Evolutionary conservation across 805 yeast genomes (phyloP), one percentile per base, ranked within the genome.

Genomic region (Scheffersomyces amazonensis): DNA sequence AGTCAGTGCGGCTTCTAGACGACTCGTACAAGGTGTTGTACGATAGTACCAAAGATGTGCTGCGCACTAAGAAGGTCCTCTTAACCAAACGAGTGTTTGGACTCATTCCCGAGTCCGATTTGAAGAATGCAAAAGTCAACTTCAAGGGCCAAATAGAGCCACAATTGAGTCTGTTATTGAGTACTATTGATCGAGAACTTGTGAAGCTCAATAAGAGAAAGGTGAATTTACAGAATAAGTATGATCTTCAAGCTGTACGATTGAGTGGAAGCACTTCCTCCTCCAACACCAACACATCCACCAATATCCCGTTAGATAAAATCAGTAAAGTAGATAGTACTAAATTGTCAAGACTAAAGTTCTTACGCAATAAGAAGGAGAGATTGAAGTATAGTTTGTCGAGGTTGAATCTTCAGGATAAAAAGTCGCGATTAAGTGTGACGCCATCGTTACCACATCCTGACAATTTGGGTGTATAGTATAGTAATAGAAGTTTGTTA

Each of bases 51-150:
- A 54, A 57, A 9, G 78, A 76, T 42, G 62, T 68, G 13, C 50
- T 64, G 1, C 46, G 76, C 6, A 52, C 73, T 25, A 60, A 57
- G 27, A 54, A 52, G 16, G 66, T 75, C 5, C 56, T 77, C n/a
- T 48, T 58, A 15, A 73, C 77, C 5, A 58, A 61, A 30, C 62
- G 71, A 24, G 74, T 75, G 16, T 77, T 75, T 54, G 77, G 76
- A 4, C 53, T 76, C 10, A 68, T 76, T 0, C 78, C 81, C 0
- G 78, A 75, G 43, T 54, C 58, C 38, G 78, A 75, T 37, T 50
- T 76, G 18, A 56, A 52, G 7, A 62, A 56, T 31, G 75, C 76
- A 15, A 66, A 66, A 34, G 54, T 53, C 27, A 50, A 58, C 10
- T 53, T 74, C 32, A 56, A 58, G 32, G 45, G 49, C 10, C 68